Base-by-base conservation (phyloP, 1,284 basidiomycete genomes). In the Austroboletus niveus region DNA sequence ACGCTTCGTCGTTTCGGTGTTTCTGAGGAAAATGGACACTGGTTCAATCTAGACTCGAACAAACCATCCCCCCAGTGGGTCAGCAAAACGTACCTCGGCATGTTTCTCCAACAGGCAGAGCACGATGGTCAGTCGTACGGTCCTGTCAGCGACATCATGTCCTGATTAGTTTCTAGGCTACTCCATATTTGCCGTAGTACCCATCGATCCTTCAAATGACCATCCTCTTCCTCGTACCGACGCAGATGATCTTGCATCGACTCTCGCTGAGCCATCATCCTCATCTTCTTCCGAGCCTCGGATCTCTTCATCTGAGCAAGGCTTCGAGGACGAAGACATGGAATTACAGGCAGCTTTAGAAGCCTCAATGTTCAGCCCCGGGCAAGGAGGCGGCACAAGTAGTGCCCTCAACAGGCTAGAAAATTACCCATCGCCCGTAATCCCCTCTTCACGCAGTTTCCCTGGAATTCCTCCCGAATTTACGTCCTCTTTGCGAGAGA, bases 11-110 rank as follows among this genome's bases (percentile, higher is more conserved):
- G 90, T 22, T 96, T 95, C 63, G 92, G 89, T 42, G 61, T 71
- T 17, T 70, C 73, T 22, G 58, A 58, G 15, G 78, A 84, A 63
- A 69, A 76, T 36, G 81, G 82, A 3, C 85, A 87, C 63, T 97
- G 93, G 92, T 97, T 92, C 74, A 94, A 96, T 69, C 77, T 98
- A 24, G 92, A 97, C 67, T 94, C 92, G 9, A 88, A 82, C 63
- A 75, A 86, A 15, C 57, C 75, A 22, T 63, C 72, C 11, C 92
- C 94, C 6, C 83, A 92, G 68, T 93, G 92, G 89, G 81, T 98
- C 42, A 81, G 88, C 24, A 86, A 83, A 55, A 82, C 84, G 1
- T 94, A 93, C 69, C 81, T 98, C 3, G 83, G 84, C 48, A 87
- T 96, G 84, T 83, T 92, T 42, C 73, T 98, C 38, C 84, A 90